These are phyloP conservation scores for Pseudomicrostroma phylloplanum DNA, from an alignment of 1,284 basidiomycete species.

Conservation along the genomic window DNA sequence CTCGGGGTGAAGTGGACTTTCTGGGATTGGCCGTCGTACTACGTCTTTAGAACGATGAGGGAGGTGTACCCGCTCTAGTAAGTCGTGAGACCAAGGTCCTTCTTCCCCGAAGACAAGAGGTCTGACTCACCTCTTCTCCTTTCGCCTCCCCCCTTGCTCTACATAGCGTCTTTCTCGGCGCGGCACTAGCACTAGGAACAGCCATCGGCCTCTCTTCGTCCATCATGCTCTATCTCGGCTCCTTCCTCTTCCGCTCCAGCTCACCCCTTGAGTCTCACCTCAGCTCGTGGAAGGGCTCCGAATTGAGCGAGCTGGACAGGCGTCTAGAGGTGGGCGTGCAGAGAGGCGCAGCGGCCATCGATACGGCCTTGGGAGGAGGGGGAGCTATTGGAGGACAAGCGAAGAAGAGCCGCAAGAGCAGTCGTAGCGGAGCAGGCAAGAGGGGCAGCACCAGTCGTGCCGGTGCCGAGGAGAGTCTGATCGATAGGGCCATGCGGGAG, in stretches of 20 bases:
- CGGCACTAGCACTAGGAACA: neutral
- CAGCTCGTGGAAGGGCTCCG: neutral
- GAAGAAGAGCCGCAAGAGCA: neutral
- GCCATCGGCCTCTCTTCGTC: neutral
- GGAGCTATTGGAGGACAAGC: neutral
- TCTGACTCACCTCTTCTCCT: neutral
- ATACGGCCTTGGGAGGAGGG: neutral
- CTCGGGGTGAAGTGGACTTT: neutral
- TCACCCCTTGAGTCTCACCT: neutral
- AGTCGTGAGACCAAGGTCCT: neutral
- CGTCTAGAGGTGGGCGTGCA: neutral
- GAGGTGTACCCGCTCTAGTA: conserved; percentile 4
- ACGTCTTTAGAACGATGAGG: neutral
- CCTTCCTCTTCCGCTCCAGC: neutral
- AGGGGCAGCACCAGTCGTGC: neutral
- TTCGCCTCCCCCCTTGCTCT: neutral
- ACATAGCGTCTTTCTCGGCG: conserved; percentile 1
- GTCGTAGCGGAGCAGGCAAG: neutral
- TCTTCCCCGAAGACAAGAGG: neutral
- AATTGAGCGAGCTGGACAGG: neutral
- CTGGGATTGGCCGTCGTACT: conserved; percentile 2
- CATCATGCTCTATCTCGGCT: neutral
- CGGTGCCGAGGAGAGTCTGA: neutral
- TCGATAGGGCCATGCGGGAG: conserved; percentile 1
- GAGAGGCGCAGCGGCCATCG: neutral